Conservation (phyloP, 257 asterid species). For the Paraleonurus japonicus region DNA sequence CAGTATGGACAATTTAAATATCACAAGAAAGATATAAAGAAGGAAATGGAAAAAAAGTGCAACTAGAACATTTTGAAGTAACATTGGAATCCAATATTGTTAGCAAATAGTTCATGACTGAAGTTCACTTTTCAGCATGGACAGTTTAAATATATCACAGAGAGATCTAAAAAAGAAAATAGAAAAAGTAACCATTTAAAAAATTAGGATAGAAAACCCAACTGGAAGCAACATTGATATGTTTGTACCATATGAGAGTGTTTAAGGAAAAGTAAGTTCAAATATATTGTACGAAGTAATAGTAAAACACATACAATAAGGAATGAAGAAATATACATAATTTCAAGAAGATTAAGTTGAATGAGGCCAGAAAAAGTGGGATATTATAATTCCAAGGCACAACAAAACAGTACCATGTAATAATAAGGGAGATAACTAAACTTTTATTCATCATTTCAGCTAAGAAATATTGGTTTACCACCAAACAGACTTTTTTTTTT, state of each 20-base stretch:
- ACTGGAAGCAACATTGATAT: neutral
- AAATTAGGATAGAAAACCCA: neutral
- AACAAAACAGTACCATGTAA: neutral
- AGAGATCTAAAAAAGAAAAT: neutral
- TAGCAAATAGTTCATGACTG: neutral
- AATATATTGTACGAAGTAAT: neutral
- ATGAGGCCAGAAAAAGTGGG: neutral
- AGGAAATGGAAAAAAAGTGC: neutral
- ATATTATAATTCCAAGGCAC: neutral
- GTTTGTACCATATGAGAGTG: neutral
- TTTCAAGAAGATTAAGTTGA: slow-evolving; percentile 5
- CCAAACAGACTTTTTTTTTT: neutral
- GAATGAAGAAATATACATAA: neutral
- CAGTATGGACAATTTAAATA: neutral
- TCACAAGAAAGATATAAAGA: neutral
- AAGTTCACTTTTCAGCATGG: neutral
- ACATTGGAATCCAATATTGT: neutral
- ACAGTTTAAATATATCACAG: neutral
- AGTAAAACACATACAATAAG: neutral
- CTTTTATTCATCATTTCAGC: neutral
- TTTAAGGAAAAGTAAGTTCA: neutral
- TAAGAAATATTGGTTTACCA: neutral
- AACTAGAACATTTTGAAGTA: neutral
- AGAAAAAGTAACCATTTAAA: neutral
- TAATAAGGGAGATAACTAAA: neutral